phyloP scores from a whole-genome alignment of 805 yeast species.

The Yarrowia yakushimensis region DNA sequence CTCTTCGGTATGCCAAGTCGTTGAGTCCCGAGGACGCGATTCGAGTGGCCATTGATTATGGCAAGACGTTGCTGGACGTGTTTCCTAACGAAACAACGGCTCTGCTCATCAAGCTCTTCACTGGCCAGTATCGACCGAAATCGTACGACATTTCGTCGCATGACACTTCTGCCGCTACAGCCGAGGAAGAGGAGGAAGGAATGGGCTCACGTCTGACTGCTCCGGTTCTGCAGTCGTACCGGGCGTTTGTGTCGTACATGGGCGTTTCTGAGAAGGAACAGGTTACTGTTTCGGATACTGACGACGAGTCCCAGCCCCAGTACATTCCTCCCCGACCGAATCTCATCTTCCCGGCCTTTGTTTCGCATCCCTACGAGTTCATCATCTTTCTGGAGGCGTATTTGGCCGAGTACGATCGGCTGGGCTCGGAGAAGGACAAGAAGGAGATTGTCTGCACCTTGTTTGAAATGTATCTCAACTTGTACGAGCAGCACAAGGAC shows the following conservation, averaged over 20 bases:
- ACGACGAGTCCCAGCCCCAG: conserved; percentile 46
- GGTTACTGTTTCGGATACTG: conserved; percentile 29
- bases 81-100: conserved; percentile 80
- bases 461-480: conserved; percentile 71
- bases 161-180: not conserved
- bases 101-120: conserved; percentile 77
- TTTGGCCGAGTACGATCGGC: conserved; percentile 67
- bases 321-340: conserved; percentile 91
- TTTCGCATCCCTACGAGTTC: conserved; percentile 82
- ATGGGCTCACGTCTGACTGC: conserved; percentile 28
- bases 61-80: conserved; percentile 59
- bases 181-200: conserved; percentile 24
- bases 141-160: conserved; percentile 27
- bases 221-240: conserved; percentile 50
- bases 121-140: conserved; percentile 68
- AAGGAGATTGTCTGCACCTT: conserved; percentile 72
- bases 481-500: conserved; percentile 45
- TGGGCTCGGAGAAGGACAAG: conserved; percentile 64
- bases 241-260: conserved; percentile 57
- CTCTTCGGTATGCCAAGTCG: conserved; percentile 63
- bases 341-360: conserved; percentile 79
- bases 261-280: not conserved
- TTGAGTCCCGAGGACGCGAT: conserved; percentile 73
- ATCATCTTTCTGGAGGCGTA: conserved; percentile 92
- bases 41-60: conserved; percentile 62